Percentiles rank a stretch among this genome's conserved stretches.
Evolutionary conservation across 2,329 filamentous ascomycete species (phyloP).

Genomic region (Trichoderma polysporum): DNA sequence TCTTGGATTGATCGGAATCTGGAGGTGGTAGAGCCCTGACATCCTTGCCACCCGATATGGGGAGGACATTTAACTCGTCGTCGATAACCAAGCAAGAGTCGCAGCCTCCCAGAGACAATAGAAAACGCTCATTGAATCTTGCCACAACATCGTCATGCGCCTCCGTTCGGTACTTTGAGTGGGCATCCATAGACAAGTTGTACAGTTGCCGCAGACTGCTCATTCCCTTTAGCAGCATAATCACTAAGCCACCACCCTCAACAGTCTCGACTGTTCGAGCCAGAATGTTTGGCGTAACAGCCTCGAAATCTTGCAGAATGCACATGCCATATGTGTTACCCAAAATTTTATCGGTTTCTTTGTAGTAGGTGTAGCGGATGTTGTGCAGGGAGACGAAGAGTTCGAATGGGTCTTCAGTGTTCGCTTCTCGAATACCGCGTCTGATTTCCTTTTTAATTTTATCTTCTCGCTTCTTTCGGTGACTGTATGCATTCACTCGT

Average conservation of each 20-base stretch:
- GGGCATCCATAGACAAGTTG: constrained; percentile 95
- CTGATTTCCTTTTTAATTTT: constrained; percentile 99
- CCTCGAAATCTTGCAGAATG: constrained; percentile 97
- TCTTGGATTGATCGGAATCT: constrained; percentile 71
- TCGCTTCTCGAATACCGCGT: constrained; percentile 86
- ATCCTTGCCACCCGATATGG: constrained; percentile 91
- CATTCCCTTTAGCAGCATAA: constrained; percentile 93
- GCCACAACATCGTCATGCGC: constrained; percentile 93
- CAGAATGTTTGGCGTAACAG: constrained; percentile 92
- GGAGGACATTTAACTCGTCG: constrained; percentile 94
- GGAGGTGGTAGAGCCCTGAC: constrained; percentile 79
- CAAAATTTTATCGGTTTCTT: constrained; percentile 97
- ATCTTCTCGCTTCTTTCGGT: constrained; percentile 95
- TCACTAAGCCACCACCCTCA: constrained; percentile 88
- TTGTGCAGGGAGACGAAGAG: constrained; percentile 95
- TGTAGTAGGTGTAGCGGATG: constrained; percentile 99
- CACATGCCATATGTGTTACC: constrained; percentile 99
- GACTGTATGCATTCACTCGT: constrained; percentile 37
- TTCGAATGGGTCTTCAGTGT: constrained; percentile 93
- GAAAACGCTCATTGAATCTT: constrained; percentile 96
- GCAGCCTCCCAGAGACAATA: constrained; percentile 92
- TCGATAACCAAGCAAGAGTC: constrained; percentile 94
- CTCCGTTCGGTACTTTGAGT: constrained; percentile 93
- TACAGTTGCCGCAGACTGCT: constrained; percentile 96
- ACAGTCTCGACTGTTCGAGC: constrained; percentile 96